phyloP scores from a whole-genome alignment of 1,284 basidiomycete genomes.

The Thelephora terrestris region DNA sequence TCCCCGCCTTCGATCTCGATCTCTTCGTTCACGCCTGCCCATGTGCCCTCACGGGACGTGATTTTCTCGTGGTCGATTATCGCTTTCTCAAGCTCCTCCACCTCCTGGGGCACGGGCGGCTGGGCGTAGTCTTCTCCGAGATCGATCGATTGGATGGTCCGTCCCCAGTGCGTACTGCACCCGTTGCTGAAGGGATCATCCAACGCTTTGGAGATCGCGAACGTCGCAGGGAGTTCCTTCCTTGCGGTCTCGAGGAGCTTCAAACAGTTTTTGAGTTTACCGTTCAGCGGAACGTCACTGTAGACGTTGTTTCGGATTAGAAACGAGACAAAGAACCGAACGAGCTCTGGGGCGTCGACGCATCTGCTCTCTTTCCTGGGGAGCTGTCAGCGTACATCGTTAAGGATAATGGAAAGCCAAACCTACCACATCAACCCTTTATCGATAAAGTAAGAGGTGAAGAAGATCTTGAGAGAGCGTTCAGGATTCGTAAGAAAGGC shows the following conservation, averaged over 20 bases:
- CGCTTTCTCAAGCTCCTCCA: slow-evolving; percentile 7
- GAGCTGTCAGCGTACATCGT: slow-evolving; percentile 24
- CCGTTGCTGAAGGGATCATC: slow-evolving; percentile 46
- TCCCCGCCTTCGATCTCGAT: slow-evolving; percentile 2
- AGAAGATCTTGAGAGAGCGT: slow-evolving; percentile 40
- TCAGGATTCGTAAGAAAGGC: slow-evolving; percentile 52
- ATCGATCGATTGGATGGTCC: slow-evolving; percentile 20
- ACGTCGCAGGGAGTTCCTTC: slow-evolving; percentile 47
- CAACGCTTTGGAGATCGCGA: slow-evolving; percentile 38
- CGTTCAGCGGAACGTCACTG: slow-evolving; percentile 31
- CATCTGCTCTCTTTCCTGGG: slow-evolving; percentile 15
- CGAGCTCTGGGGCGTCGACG: slow-evolving; percentile 39
- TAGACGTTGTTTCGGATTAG: slow-evolving; percentile 49
- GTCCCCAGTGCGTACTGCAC: slow-evolving; percentile 37
- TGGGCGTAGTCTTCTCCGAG: slow-evolving; percentile 8
- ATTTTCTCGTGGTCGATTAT: slow-evolving; percentile 15
- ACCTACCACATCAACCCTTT: slow-evolving; percentile 54
- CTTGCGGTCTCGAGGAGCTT: slow-evolving; percentile 37
- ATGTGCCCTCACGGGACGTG: slow-evolving; percentile 2
- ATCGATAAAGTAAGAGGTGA: slow-evolving; percentile 54
- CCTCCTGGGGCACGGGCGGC: slow-evolving; percentile 8
- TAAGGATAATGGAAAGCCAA: background rate
- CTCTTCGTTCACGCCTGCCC: slow-evolving; percentile 8
- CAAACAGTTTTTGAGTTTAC: slow-evolving; percentile 37
- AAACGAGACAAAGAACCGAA: slow-evolving; percentile 53